Evolutionary conservation across 2,329 filamentous ascomycete species (phyloP).

Genomic region (Pseudogymnoascus sp.): DNA sequence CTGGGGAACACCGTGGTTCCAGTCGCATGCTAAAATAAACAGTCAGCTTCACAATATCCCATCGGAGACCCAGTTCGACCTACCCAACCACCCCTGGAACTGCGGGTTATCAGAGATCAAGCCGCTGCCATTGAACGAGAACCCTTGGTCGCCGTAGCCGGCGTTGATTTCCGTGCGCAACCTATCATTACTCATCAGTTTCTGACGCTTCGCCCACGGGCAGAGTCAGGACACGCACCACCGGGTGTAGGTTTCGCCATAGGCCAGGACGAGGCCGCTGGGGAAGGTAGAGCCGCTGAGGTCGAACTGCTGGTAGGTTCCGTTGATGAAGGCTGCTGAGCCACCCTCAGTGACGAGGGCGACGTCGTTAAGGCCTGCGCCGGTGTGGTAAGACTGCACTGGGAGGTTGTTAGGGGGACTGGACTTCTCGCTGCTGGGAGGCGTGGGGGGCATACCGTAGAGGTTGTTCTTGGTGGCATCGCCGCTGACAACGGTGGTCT

Average conservation of each 20-base stretch:
- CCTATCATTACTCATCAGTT: not conserved
- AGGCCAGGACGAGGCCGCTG: not conserved
- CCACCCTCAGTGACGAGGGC: conserved; percentile 11
- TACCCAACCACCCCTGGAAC: conserved; percentile 14
- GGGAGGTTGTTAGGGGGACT: not conserved
- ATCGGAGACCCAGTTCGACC: not conserved
- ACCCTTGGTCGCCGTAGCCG: conserved; percentile 11
- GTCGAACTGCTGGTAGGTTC: conserved; percentile 18
- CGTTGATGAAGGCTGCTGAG: conserved; percentile 15
- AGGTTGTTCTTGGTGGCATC: conserved; percentile 15
- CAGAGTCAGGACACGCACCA: not conserved
- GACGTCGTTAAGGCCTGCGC: conserved; percentile 18
- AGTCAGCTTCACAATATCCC: not conserved
- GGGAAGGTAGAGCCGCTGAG: conserved; percentile 12
- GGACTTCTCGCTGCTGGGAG: not conserved
- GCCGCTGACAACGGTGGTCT: conserved; percentile 15
- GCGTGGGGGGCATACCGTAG: conserved; percentile 10
- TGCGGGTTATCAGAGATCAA: conserved; percentile 12
- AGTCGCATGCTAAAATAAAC: conserved; percentile 18
- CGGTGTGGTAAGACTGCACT: conserved; percentile 13
- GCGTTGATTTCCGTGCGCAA: conserved; percentile 12
- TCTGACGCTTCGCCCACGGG: not conserved
- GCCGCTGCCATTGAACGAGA: conserved; percentile 16
- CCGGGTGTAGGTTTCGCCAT: not conserved
- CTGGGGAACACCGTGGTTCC: conserved; percentile 19